Percentiles rank a stretch among this genome's conserved stretches.
Conservation (phyloP, 2,329 filamentous ascomycete genomes). For the Xylaria hypoxylon region DNA sequence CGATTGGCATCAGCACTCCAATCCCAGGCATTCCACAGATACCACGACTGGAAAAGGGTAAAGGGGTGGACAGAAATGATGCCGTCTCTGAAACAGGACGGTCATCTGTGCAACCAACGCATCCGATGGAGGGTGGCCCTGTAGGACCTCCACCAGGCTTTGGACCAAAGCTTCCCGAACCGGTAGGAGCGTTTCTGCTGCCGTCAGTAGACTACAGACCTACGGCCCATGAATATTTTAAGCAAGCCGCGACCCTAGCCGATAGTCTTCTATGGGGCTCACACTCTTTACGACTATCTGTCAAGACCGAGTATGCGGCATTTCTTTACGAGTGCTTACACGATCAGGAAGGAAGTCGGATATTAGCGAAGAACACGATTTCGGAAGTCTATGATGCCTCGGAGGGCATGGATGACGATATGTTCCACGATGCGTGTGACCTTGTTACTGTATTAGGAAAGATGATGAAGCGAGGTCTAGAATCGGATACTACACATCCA, state of each 20-base stretch:
- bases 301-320: constrained; percentile 91
- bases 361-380: constrained; percentile 84
- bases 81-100: constrained; percentile 58
- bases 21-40: constrained; percentile 37
- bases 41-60: constrained; percentile 59
- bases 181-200: constrained; percentile 79
- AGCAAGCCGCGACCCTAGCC: constrained; percentile 78
- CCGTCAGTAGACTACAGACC: constrained; percentile 84
- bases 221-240: constrained; percentile 83
- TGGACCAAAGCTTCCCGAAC: constrained; percentile 52
- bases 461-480: constrained; percentile 83
- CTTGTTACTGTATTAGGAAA: constrained; percentile 86
- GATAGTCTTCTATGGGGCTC: constrained; percentile 84
- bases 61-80: constrained; percentile 60
- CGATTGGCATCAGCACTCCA: constrained; percentile 65
- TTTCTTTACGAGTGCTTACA: constrained; percentile 95
- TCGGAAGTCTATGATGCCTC: constrained; percentile 90
- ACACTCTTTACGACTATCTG: constrained; percentile 87
- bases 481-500: constrained; percentile 44
- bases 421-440: constrained; percentile 91
- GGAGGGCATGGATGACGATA: constrained; percentile 94
- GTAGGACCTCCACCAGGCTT: constrained; percentile 69
- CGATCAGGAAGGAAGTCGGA: constrained; percentile 79
- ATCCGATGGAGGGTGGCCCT: constrained; percentile 68
- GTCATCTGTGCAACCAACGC: constrained; percentile 61